Evolutionary conservation across 1,284 basidiomycete species (phyloP), one percentile per base, ranked within the genome.

Genomic region (Trichosporon faecale): DNA sequence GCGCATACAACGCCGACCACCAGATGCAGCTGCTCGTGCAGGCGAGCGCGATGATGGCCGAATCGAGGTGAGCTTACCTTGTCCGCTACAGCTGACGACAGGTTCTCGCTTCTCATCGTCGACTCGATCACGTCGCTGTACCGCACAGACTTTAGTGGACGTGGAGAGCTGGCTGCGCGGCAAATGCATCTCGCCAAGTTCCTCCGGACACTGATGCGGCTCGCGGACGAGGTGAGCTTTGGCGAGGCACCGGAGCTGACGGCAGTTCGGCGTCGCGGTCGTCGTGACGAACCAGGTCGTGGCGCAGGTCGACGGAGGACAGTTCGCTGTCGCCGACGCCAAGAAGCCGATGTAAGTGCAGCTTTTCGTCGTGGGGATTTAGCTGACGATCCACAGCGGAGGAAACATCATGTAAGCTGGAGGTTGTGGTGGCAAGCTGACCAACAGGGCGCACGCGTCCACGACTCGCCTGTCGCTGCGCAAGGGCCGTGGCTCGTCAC

Each of bases 201-300:
- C 86, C 84, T 99, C 66, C 89, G 97, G 68, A 95, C 91, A 1
- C 86, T 99, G 57, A 93, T 97, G 85, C 88, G 97, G 57, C 85
- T 99, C 60, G 97, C 96, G 3, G 96, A 99, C 79, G 97, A 99
- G 88, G 94, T 95, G 80, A 68, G 85, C 77, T 66, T n/a, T n/a
- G 55, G 4, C 0, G 16, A 9, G 11, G 8, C 3, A 33, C 33
- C 21, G 31, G 14, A 21, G 40, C 69, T 71, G 63, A 72, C 66
- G 29, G 67, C 72, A 96, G 94, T 99, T 94, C 78, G 97, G 96
- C 35, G 93, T 99, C 31, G 96, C 96, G 0, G 96, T 99, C 18
- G 95, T 99, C 3, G 91, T 98, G 66, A 95, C 94, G 5, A 99
- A 99, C 81, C 97, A 99, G 84, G 97, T 99, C 71, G 98, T 99